phyloP scores from a whole-genome alignment of 768 basidiomycete genomes.

The Russula vinacea region DNA sequence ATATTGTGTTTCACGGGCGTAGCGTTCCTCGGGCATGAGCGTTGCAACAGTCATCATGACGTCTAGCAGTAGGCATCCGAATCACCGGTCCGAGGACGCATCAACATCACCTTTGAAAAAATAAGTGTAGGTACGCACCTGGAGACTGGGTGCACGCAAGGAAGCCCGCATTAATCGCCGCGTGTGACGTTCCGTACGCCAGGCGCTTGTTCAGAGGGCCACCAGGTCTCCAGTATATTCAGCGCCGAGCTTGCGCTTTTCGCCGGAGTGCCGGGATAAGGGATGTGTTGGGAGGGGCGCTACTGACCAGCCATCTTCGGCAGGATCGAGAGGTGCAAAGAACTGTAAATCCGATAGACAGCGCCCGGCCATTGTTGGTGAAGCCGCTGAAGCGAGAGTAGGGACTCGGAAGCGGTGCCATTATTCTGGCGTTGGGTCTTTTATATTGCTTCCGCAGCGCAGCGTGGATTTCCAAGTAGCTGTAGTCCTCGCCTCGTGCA shows the following conservation, averaged over 20 bases:
- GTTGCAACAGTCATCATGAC: slow-evolving; percentile 2
- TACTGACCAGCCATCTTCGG: slow-evolving; percentile 2
- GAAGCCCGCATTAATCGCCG: slow-evolving; percentile 10
- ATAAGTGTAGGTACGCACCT: slow-evolving; percentile 2
- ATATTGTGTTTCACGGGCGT: slow-evolving; percentile 34
- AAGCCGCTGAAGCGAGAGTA: background rate
- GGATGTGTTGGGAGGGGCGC: background rate
- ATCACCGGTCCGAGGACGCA: background rate
- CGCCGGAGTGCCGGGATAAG: background rate
- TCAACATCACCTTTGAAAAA: background rate
- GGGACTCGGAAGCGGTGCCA: too few species aligned
- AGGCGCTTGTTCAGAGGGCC: slow-evolving; percentile 24
- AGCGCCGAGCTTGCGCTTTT: slow-evolving; percentile 22
- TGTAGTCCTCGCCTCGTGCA: too few species aligned
- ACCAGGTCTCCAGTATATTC: background rate
- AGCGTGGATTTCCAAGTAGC: too few species aligned
- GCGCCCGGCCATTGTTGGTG: slow-evolving; percentile 3
- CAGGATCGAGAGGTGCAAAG: slow-evolving; percentile 26
- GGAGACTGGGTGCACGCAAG: slow-evolving; percentile 23
- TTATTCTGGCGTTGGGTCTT: too few species aligned
- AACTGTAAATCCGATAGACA: slow-evolving; percentile 23
- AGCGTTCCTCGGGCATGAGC: slow-evolving; percentile 18
- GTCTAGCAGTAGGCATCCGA: slow-evolving; percentile 11
- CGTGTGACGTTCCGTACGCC: background rate
- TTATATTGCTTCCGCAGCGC: too few species aligned